Evolutionary conservation across 2,329 filamentous ascomycete genomes (phyloP).

Genomic region (Neopestalotiopsis rosae): DNA sequence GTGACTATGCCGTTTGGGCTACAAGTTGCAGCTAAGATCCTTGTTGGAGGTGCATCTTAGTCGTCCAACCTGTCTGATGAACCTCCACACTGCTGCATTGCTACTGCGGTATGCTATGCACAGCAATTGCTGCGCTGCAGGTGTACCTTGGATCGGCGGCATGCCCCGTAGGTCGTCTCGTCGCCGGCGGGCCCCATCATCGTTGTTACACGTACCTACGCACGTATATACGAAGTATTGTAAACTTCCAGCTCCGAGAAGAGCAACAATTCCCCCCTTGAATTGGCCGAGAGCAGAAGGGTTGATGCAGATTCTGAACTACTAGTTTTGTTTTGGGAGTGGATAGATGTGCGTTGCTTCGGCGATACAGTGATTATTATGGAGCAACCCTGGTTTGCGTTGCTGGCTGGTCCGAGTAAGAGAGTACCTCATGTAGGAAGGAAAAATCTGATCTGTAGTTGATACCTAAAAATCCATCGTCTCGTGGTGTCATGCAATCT

Average conservation of each 20-base stretch:
- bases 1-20: constrained; percentile 34
- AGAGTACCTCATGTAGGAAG: neutral
- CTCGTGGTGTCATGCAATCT: neutral
- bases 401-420: too few species aligned
- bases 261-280: neutral
- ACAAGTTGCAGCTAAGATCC: constrained; percentile 31
- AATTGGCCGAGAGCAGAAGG: neutral
- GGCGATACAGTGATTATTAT: too few species aligned
- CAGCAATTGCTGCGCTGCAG: constrained; percentile 15
- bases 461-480: neutral
- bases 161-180: neutral
- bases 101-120: constrained; percentile 9
- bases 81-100: constrained; percentile 11
- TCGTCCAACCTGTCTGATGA: constrained; percentile 5
- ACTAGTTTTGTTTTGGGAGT: too few species aligned
- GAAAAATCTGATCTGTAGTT: neutral
- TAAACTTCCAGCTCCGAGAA: neutral
- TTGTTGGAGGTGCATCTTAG: constrained; percentile 18
- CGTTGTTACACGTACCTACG: neutral
- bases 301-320: too few species aligned
- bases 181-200: neutral
- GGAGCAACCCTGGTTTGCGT: too few species aligned
- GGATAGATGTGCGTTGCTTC: too few species aligned
- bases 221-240: neutral
- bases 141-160: constrained; percentile 6